phyloP scores from a whole-genome alignment of 2,329 filamentous ascomycete species.

The Dactylellina drechsleri region DNA sequence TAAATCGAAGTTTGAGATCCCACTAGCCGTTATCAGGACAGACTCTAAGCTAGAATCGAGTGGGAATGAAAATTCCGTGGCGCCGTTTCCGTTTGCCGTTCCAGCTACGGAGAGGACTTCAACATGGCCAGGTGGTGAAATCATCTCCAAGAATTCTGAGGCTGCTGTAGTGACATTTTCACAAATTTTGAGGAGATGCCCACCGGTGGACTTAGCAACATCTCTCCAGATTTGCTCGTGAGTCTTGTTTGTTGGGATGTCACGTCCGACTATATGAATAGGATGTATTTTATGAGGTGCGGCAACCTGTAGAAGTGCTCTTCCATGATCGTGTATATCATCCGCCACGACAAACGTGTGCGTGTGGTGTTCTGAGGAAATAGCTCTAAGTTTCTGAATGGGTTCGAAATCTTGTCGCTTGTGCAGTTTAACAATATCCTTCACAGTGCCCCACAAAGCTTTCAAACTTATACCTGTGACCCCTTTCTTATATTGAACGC shows the following conservation, averaged over 20 bases:
- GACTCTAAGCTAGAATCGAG: conserved; percentile 37
- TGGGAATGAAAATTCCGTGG: conserved; percentile 23
- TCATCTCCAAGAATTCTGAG: conserved; percentile 10
- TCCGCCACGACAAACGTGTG: conserved; percentile 26
- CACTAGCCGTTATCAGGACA: conserved; percentile 29
- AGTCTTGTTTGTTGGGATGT: not conserved
- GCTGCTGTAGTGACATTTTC: conserved; percentile 21
- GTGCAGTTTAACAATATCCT: conserved; percentile 4
- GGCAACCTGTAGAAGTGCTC: not conserved
- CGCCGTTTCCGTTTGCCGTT: not conserved
- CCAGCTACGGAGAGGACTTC: conserved; percentile 40
- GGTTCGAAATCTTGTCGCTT: conserved; percentile 7
- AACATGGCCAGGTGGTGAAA: conserved; percentile 22
- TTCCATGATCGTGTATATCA: conserved; percentile 31
- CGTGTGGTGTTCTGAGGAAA: not conserved
- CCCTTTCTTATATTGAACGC: not conserved
- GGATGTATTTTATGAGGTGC: conserved; percentile 27
- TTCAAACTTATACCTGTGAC: not conserved
- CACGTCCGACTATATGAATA: conserved; percentile 14
- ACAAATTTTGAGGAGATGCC: conserved; percentile 19
- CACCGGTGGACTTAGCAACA: conserved; percentile 26
- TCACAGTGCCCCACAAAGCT: conserved; percentile 8
- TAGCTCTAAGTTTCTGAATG: conserved; percentile 10
- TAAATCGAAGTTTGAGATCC: conserved; percentile 25
- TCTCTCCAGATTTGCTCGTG: conserved; percentile 18